These are phyloP conservation scores for Cladosporium velox DNA, from an alignment of 2,329 filamentous ascomycete species.

Conservation along the genomic window DNA sequence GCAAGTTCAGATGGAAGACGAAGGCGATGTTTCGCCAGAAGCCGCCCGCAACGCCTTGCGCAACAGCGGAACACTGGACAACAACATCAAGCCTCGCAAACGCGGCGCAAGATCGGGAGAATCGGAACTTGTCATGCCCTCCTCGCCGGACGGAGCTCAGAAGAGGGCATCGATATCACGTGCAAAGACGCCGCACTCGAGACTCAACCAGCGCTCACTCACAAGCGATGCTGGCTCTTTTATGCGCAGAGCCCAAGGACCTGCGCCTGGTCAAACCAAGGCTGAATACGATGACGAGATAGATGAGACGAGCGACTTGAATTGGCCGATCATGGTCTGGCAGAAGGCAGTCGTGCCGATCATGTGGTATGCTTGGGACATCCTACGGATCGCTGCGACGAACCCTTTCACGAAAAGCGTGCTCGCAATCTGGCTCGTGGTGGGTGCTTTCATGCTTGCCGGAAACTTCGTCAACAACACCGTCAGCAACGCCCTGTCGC, in stretches of 20 bases:
- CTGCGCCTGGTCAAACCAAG: slow-evolving; percentile 26
- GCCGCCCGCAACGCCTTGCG: slow-evolving; percentile 19
- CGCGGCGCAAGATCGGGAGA: slow-evolving; percentile 8
- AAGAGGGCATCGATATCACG: slow-evolving; percentile 25
- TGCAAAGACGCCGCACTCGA: slow-evolving; percentile 31
- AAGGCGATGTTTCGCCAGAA: slow-evolving; percentile 12
- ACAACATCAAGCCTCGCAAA: slow-evolving; percentile 16
- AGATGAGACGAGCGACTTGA: slow-evolving; percentile 29
- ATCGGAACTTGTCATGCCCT: slow-evolving; percentile 49
- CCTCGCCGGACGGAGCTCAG: slow-evolving; percentile 32
- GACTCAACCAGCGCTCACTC: slow-evolving; percentile 34
- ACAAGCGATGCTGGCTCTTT: slow-evolving; percentile 35
- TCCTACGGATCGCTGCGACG: slow-evolving; percentile 61
- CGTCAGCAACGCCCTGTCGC: slow-evolving; percentile 63
- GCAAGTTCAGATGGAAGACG: slow-evolving; percentile 1
- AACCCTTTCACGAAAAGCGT: slow-evolving; percentile 64
- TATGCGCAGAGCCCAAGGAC: slow-evolving; percentile 22
- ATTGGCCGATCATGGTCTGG: slow-evolving; percentile 33
- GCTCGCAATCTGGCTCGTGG: slow-evolving; percentile 62
- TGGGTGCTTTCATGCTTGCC: slow-evolving; percentile 60
- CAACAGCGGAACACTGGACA: slow-evolving; percentile 23
- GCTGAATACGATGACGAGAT: slow-evolving; percentile 29
- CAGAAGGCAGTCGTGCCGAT: slow-evolving; percentile 39
- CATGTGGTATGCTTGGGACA: slow-evolving; percentile 54
- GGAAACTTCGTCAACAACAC: slow-evolving; percentile 65